Percentiles rank a stretch among this genome's conserved stretches.
phyloP scores from a whole-genome alignment of 345 rosid species.

The Cardiospermum halicacabum region DNA sequence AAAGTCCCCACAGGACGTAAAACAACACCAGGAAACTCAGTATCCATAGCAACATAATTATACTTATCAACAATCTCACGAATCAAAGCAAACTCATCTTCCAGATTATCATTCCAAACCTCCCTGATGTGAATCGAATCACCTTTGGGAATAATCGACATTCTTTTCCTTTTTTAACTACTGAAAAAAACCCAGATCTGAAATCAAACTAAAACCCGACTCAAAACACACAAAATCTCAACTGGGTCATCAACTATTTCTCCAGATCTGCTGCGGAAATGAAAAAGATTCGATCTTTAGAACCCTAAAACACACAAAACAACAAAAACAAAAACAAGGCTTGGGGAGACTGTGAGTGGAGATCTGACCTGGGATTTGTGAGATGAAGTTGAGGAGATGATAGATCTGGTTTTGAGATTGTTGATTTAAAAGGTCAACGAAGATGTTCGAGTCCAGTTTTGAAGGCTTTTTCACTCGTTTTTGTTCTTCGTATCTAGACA shows the following conservation, averaged over 20 bases:
- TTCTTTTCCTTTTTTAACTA: no score
- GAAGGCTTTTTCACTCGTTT: constrained; percentile 7
- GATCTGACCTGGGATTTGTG: constrained; percentile 38
- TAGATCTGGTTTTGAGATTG: constrained; percentile 28
- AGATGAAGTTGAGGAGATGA: constrained; percentile 15
- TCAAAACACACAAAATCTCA: constrained; percentile 15
- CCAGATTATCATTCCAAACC: constrained; percentile 81
- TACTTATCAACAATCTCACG: constrained; percentile 67
- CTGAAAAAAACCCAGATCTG: constrained; percentile 50
- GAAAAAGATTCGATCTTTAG: neutral
- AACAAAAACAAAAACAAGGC: neutral
- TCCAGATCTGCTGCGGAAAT: constrained; percentile 21
- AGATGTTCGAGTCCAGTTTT: neutral
- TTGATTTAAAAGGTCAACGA: constrained; percentile 27
- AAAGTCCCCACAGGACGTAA: constrained; percentile 69
- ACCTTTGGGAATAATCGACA: constrained; percentile 52
- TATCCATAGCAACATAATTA: constrained; percentile 75
- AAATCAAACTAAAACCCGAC: constrained; percentile 36
- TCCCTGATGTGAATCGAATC: constrained; percentile 73
- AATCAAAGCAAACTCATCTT: constrained; percentile 71
- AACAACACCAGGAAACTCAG: constrained; percentile 93
- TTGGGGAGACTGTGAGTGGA: neutral
- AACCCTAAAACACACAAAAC: neutral
- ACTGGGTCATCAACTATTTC: neutral
- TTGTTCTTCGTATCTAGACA: neutral